Base-by-base conservation (phyloP, 306 rosid genomes). In the Calophaca sinica region DNA sequence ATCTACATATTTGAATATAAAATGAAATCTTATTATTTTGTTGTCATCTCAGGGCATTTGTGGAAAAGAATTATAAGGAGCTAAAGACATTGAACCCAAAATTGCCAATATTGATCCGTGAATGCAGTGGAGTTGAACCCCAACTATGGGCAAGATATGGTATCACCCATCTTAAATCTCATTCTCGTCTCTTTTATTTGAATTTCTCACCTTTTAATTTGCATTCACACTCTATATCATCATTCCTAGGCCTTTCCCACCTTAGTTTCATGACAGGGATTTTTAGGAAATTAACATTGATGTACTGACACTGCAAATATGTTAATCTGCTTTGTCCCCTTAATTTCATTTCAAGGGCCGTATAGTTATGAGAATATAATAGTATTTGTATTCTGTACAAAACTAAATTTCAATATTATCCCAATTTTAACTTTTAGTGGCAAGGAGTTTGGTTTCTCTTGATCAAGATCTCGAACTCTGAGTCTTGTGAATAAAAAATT, bases 81-180 rank as follows among this genome's bases (percentile, higher is more conserved):
- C 90, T 93, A 10, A 93, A 91, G 83, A 81, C 88, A 26, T 76
- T 84, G 85, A 94, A 94, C 76, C 97, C 98, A 45, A 91, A 80
- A 75, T 80, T 94, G 31, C 97, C 98, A 32, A 91, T 94, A 76
- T 82, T 91, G 90, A 89, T 94, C 62, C 97, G 98, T 39, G 98
- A 94, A 74, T 76, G 91, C 94, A 74, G 90, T 41, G 98, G 97
- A 79, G 71, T 84, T 39, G 87, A 88, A 62, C 96, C 98, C 28
- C 98, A 91, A 72, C 70, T 94, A 58, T 94, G 98, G 98, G 97
- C 98, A 61, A 86, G 98, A 89, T 93, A 85, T 66, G 97, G 98
- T 91, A 90, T 81, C 49, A 38, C 29, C 70, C 14, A 31, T 79
- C 79, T 69, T 20, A 67, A 49, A 14, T 53, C 57, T 59, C 26